Conservation (phyloP, 1,284 basidiomycete species). For the Puccinia polysora region DNA sequence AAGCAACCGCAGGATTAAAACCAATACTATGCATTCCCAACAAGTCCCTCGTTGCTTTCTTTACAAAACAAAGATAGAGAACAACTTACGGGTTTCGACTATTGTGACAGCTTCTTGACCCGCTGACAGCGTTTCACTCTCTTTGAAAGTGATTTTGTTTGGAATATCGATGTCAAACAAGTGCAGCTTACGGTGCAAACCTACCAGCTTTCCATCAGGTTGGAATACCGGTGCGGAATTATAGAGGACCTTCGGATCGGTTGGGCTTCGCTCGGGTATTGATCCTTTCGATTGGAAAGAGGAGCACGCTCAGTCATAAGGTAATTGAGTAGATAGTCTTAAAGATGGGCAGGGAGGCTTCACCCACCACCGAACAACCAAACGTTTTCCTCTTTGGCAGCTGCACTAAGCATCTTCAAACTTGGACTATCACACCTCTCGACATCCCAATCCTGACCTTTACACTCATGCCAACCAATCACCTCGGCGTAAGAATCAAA, state of each 20-base stretch:
- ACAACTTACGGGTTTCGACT: conserved; percentile 73
- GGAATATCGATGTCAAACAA: conserved; percentile 98
- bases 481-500: conserved; percentile 80
- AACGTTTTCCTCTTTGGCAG: conserved; percentile 71
- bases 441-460: conserved; percentile 59
- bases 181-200: conserved; percentile 88
- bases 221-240: conserved; percentile 89
- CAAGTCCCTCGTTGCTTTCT: background rate
- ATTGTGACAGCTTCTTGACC: conserved; percentile 67
- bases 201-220: conserved; percentile 79
- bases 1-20: conserved; percentile 5
- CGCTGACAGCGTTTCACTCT: conserved; percentile 84
- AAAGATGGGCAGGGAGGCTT: background rate
- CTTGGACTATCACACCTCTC: conserved; percentile 66
- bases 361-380: conserved; percentile 75
- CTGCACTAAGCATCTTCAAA: conserved; percentile 72
- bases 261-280: conserved; percentile 72
- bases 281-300: conserved; percentile 57
- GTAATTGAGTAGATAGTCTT: background rate
- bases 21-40: background rate
- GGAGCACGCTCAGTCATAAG: background rate
- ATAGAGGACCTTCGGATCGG: conserved; percentile 63
- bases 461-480: conserved; percentile 63
- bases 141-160: conserved; percentile 95
- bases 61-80: conserved; percentile 11